Evolutionary conservation across 78 protist genomes (phyloP).

Genomic region (Guillardia theta): DNA sequence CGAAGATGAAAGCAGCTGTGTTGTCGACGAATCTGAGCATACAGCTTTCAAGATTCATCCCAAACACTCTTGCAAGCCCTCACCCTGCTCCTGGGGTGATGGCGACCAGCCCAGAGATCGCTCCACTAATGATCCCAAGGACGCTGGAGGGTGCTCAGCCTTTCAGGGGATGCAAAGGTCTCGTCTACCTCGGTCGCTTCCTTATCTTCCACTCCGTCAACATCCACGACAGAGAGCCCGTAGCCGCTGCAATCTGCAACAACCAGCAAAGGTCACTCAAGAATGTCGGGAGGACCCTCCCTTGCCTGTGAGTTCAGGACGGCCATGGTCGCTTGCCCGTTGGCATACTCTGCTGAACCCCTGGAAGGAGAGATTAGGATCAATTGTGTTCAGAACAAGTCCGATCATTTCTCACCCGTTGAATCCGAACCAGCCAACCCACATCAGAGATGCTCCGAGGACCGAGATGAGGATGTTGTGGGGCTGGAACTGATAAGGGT

Average conservation of each 20-base stretch:
- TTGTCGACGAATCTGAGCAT: not conserved
- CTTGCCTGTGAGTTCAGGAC: no score
- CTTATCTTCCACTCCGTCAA: not conserved
- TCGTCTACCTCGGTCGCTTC: not conserved
- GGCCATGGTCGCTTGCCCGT: no score
- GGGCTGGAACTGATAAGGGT: conserved; percentile 59
- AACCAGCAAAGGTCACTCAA: no score
- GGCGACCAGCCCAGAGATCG: not conserved
- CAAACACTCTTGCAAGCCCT: no score
- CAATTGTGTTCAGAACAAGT: no score
- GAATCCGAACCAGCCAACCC: conserved; percentile 89
- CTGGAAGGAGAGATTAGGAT: no score
- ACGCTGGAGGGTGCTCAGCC: not conserved
- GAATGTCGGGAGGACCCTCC: no score
- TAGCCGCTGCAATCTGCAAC: not conserved
- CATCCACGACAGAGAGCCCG: not conserved
- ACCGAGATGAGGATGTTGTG: not conserved
- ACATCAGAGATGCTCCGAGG: conserved; percentile 77
- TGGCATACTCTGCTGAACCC: conserved; percentile 44
- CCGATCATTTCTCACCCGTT: no score
- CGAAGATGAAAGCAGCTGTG: not conserved
- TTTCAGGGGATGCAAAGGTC: not conserved
- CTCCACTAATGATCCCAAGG: not conserved
- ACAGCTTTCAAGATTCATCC: no score
- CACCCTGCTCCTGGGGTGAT: not conserved